Percentiles rank a stretch among this genome's conserved stretches.
Conservation (phyloP, 495 filamentous ascomycete species). For the Neurospora sp. region DNA sequence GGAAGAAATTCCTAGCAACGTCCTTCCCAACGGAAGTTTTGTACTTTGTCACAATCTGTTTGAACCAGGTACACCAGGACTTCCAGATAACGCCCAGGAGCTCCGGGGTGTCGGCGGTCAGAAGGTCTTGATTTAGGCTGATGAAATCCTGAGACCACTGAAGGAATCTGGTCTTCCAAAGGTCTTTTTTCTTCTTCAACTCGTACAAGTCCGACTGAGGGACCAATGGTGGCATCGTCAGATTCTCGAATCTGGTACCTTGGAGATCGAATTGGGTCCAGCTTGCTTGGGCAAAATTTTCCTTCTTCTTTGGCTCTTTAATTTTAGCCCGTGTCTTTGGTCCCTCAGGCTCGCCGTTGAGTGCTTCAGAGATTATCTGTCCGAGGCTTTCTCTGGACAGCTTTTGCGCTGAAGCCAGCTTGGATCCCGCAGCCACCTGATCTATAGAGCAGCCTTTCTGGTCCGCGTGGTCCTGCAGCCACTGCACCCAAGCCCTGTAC, state of each 20-base stretch:
- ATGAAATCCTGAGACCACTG: conserved; percentile 12
- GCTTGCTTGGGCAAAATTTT: neutral
- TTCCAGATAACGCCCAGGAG: neutral
- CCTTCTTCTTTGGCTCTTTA: neutral
- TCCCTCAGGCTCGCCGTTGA: neutral
- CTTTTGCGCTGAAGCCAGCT: neutral
- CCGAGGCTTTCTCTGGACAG: neutral
- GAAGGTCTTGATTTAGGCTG: conserved; percentile 3
- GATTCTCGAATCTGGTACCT: neutral
- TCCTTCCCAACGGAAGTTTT: conserved; percentile 7
- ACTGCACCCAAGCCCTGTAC: conserved; percentile 11
- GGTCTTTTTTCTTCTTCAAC: neutral
- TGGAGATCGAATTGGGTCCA: neutral
- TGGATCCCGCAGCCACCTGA: neutral
- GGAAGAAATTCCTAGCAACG: conserved; percentile 3
- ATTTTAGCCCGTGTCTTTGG: neutral
- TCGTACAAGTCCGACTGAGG: neutral
- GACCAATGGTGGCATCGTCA: neutral
- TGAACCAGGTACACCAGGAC: conserved; percentile 8
- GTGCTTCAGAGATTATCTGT: neutral
- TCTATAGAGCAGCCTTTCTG: neutral
- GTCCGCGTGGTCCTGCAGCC: conserved; percentile 5
- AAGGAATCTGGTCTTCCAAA: conserved; percentile 10
- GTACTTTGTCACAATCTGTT: conserved; percentile 1
- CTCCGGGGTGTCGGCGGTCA: neutral